A percentile compares a stretch with the other conserved stretches of the same genome.
Conservation (phyloP, 495 filamentous ascomycete genomes). For the Collariella sp. region DNA sequence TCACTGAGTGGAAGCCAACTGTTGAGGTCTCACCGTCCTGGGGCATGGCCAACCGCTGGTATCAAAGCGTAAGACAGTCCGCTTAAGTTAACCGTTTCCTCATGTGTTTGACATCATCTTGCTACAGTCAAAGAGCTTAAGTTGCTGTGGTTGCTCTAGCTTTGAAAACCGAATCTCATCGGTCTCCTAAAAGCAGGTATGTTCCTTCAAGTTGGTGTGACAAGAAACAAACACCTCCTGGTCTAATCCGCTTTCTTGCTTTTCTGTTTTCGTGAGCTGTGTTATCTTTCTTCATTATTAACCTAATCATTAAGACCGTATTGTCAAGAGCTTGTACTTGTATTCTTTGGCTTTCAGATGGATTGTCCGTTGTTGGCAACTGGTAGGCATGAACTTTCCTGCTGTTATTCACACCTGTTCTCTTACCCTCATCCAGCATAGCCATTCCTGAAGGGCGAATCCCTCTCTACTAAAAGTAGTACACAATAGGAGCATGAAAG, state of each 20-base stretch:
- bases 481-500: not conserved
- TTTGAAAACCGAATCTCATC: not conserved
- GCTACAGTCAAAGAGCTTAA: not conserved
- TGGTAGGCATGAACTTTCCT: not conserved
- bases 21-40: slow-evolving; percentile 1
- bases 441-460: not conserved
- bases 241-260: not conserved
- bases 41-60: not conserved
- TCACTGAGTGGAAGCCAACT: not conserved
- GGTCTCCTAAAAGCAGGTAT: slow-evolving; percentile 3
- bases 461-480: not conserved
- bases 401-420: not conserved
- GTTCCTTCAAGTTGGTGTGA: not conserved
- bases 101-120: not conserved
- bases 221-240: slow-evolving; percentile 1
- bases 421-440: not conserved
- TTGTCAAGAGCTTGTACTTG: not conserved
- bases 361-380: not conserved
- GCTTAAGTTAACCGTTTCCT: not conserved
- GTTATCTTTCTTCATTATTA: too few species aligned
- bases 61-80: slow-evolving; percentile 4
- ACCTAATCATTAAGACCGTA: too few species aligned
- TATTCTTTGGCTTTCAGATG: not conserved
- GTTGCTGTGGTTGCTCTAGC: not conserved
- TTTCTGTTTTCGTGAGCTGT: not conserved